Percentiles rank a stretch among this genome's conserved stretches.
phyloP scores from a whole-genome alignment of 106 monocot species.

The Acorus calamus region DNA sequence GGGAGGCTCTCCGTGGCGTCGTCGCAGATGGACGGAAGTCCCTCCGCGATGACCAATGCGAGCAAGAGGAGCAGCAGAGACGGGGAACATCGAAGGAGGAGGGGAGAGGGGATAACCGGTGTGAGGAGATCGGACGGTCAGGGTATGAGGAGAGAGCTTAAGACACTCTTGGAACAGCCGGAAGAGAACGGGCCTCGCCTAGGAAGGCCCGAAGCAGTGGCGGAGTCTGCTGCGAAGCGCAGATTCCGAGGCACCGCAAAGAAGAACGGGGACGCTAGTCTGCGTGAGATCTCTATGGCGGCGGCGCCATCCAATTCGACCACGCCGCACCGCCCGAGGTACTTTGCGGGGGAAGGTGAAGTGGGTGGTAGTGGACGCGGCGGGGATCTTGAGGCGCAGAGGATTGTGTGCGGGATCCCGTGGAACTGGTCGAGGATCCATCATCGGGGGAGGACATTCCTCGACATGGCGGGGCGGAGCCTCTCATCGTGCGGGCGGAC shows the following conservation, averaged over 20 bases:
- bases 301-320: constrained; percentile 32
- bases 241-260: constrained; percentile 8
- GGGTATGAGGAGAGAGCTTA: constrained; percentile 27
- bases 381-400: constrained; percentile 32
- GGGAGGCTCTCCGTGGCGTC: too few relatives aligned
- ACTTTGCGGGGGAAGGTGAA: constrained; percentile 12
- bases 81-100: constrained; percentile 15
- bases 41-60: too few relatives aligned
- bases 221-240: constrained; percentile 18
- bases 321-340: too few relatives aligned
- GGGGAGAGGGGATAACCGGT: constrained; percentile 8
- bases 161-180: constrained; percentile 26
- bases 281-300: constrained; percentile 23
- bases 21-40: too few relatives aligned
- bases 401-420: constrained; percentile 82
- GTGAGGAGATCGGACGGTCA: constrained; percentile 36
- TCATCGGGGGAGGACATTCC: constrained; percentile 61
- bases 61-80: too few relatives aligned
- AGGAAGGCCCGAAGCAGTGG: too few relatives aligned
- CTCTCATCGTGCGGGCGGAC: constrained; percentile 67
- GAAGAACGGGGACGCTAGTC: constrained; percentile 8
- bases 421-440: constrained; percentile 98
- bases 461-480: constrained; percentile 87
- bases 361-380: constrained; percentile 17
- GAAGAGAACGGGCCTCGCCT: constrained; percentile 8